These are phyloP conservation scores for Pseudonitzschia delicatissima DNA, from an alignment of 108 stramenopile species.

Conservation along the genomic window DNA sequence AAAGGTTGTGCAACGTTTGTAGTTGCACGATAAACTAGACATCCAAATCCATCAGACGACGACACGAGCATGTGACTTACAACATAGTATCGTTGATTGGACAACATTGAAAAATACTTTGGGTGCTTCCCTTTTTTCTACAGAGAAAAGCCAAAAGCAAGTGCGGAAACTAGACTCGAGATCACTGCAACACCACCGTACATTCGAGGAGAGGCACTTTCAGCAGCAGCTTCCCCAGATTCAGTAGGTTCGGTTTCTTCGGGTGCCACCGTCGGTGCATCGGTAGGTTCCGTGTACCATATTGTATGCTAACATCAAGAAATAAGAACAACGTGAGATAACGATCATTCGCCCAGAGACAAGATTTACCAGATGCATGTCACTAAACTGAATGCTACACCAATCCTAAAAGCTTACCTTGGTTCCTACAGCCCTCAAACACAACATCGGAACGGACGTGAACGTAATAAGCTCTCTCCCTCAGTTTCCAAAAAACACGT, in stretches of 20 bases:
- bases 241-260: background rate
- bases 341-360: background rate
- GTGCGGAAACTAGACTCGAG: background rate
- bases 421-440: conserved; percentile 22
- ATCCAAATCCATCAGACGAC: no score
- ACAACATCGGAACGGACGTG: conserved; percentile 35
- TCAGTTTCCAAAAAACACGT: conserved; percentile 16
- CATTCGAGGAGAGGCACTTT: no score
- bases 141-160: background rate
- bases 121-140: background rate
- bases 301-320: background rate
- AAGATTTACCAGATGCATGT: no score
- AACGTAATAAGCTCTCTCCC: conserved; percentile 23
- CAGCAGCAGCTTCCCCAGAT: background rate
- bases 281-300: conserved; percentile 16
- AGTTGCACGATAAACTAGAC: no score
- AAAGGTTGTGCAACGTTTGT: no score
- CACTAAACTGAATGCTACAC: background rate
- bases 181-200: background rate
- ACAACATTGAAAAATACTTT: background rate
- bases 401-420: conserved; percentile 11
- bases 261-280: conserved; percentile 1
- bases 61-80: no score
- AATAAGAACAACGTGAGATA: background rate
- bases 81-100: no score